Percentiles rank a stretch among this genome's conserved stretches.
phyloP scores from a whole-genome alignment of 495 filamentous ascomycete species.

The Rusavskia elegans region DNA sequence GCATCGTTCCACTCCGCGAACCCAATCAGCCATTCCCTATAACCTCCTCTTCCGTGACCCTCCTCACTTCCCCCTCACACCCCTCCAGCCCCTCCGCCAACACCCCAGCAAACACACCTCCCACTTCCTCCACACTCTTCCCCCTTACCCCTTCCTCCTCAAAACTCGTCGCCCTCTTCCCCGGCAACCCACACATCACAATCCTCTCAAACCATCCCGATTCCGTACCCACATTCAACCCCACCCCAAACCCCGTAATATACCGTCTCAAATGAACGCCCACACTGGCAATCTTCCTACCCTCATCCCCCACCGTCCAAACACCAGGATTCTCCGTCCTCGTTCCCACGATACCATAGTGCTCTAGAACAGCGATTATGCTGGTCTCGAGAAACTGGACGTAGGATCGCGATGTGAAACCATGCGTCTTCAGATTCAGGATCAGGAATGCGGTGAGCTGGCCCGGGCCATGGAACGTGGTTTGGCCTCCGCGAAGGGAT shows the following conservation, averaged over 20 bases:
- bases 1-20: neutral
- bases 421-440: slow-evolving; percentile 49
- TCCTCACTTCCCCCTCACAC: neutral
- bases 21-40: neutral
- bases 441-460: slow-evolving; percentile 85
- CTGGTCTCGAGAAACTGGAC: slow-evolving; percentile 60
- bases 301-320: slow-evolving; percentile 38
- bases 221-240: slow-evolving; percentile 61
- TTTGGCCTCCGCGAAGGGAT: slow-evolving; percentile 72
- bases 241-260: slow-evolving; percentile 75
- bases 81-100: neutral
- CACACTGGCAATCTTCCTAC: slow-evolving; percentile 70
- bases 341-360: slow-evolving; percentile 37
- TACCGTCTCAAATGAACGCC: slow-evolving; percentile 77
- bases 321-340: slow-evolving; percentile 71
- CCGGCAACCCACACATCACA: slow-evolving; percentile 72
- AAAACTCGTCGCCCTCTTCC: slow-evolving; percentile 60
- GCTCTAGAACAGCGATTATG: slow-evolving; percentile 45
- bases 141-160: slow-evolving; percentile 14
- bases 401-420: slow-evolving; percentile 44
- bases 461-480: slow-evolving; percentile 90
- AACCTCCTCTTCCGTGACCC: neutral
- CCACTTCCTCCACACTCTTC: neutral
- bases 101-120: neutral
- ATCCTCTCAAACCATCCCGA: slow-evolving; percentile 62